Conservation (phyloP, 306 rosid genomes). For the Senna siamea region DNA sequence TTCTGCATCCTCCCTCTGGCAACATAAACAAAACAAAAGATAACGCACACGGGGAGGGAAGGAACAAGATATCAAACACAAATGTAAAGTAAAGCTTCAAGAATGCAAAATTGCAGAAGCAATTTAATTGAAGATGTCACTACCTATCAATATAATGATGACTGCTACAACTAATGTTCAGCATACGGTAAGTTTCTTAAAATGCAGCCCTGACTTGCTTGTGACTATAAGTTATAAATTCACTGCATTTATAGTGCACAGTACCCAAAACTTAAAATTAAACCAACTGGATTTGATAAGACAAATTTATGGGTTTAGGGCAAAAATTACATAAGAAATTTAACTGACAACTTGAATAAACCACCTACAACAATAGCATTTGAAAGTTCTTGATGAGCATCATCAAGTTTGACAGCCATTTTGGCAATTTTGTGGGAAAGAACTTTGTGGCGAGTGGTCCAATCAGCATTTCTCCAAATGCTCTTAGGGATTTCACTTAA, state of each 20-base stretch:
- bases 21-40: neutral
- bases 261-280: conserved; percentile 15
- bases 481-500: conserved; percentile 96
- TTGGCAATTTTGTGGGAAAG: conserved; percentile 92
- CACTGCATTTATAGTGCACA: conserved; percentile 1
- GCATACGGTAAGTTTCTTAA: neutral
- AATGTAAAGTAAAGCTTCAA: neutral
- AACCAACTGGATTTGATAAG: conserved; percentile 18
- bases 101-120: neutral
- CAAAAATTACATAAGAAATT: conserved; percentile 5
- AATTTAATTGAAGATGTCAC: neutral
- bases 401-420: conserved; percentile 95
- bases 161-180: neutral
- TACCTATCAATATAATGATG: neutral
- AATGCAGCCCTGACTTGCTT: neutral
- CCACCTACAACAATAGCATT: conserved; percentile 86
- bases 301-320: neutral
- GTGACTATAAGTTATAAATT: conserved; percentile 1
- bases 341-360: conserved; percentile 10
- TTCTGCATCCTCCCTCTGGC: neutral
- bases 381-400: conserved; percentile 97
- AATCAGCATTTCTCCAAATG: conserved; percentile 89
- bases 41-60: conserved; percentile 1
- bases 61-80: neutral
- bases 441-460: conserved; percentile 90